Evolutionary conservation across 345 rosid species (phyloP).

Genomic region (Sisymbrium altissimum): DNA sequence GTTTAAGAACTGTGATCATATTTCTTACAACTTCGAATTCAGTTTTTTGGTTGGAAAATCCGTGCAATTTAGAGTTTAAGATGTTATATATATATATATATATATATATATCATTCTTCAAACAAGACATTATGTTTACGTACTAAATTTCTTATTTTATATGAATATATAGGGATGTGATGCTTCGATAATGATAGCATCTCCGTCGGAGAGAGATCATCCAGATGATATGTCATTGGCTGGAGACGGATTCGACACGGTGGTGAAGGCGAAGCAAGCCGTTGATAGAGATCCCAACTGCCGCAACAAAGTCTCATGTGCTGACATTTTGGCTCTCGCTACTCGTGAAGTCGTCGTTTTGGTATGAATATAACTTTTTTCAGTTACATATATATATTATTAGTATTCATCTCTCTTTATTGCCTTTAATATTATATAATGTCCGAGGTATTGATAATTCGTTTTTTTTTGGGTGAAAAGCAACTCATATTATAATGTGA

Average conservation of each 20-base stretch:
- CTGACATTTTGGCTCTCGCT: slow-evolving; percentile 88
- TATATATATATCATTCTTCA: neutral
- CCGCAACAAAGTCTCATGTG: slow-evolving; percentile 88
- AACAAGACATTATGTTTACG: neutral
- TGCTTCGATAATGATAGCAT: slow-evolving; percentile 35
- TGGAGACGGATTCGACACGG: slow-evolving; percentile 75
- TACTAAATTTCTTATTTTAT: neutral
- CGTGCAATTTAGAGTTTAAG: neutral
- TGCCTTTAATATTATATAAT: neutral
- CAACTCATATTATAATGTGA: neutral
- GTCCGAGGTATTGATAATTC: slow-evolving; percentile 22
- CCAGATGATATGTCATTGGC: slow-evolving; percentile 35
- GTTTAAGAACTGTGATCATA: neutral
- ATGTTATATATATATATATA: too few species aligned
- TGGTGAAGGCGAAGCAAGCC: slow-evolving; percentile 77
- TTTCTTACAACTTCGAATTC: neutral
- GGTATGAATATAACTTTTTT: slow-evolving; percentile 15
- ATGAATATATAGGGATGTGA: slow-evolving; percentile 35
- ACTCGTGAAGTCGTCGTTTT: slow-evolving; percentile 70
- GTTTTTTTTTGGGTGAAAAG: neutral
- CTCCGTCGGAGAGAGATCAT: slow-evolving; percentile 36
- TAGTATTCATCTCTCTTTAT: neutral
- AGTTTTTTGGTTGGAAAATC: neutral
- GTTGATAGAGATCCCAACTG: slow-evolving; percentile 68
- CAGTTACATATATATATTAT: neutral